A percentile compares a stretch with the other conserved stretches of the same genome.
Evolutionary conservation across 2,329 filamentous ascomycete genomes (phyloP).

Genomic region (Ceratocystis destructans): DNA sequence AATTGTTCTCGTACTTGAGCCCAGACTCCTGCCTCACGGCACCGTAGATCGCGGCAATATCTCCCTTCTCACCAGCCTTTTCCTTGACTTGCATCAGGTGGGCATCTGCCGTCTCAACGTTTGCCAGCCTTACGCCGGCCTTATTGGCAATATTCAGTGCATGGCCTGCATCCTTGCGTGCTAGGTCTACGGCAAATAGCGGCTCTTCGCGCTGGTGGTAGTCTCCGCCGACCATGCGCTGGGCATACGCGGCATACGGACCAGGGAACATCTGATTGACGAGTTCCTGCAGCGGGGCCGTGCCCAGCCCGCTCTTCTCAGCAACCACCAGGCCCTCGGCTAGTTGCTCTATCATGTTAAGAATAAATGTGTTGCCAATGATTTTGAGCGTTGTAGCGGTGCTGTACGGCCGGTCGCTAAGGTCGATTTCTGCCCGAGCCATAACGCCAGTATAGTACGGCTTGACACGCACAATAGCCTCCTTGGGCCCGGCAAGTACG

Average conservation of each 20-base stretch:
- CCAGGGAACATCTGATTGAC: slow-evolving; percentile 63
- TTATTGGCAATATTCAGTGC: slow-evolving; percentile 51
- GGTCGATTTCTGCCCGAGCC: slow-evolving; percentile 54
- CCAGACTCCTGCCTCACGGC: slow-evolving; percentile 61
- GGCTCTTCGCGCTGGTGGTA: slow-evolving; percentile 65
- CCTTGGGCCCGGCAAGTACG: slow-evolving; percentile 53
- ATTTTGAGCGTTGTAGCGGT: slow-evolving; percentile 63
- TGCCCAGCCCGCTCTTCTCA: slow-evolving; percentile 66
- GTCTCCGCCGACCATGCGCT: slow-evolving; percentile 59
- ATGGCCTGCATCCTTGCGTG: slow-evolving; percentile 69
- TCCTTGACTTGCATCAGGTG: slow-evolving; percentile 58
- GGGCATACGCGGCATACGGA: slow-evolving; percentile 59
- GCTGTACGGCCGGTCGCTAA: slow-evolving; percentile 53
- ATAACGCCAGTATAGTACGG: slow-evolving; percentile 64
- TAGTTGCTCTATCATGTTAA: slow-evolving; percentile 69
- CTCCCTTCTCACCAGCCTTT: slow-evolving; percentile 53
- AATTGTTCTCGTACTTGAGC: slow-evolving; percentile 53
- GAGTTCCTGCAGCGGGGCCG: slow-evolving; percentile 54
- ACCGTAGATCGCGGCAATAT: slow-evolving; percentile 74
- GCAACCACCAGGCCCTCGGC: slow-evolving; percentile 66
- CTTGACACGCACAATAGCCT: slow-evolving; percentile 47
- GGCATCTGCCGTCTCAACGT: slow-evolving; percentile 51
- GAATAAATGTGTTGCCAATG: slow-evolving; percentile 73
- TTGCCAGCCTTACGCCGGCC: slow-evolving; percentile 48
- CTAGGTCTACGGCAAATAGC: slow-evolving; percentile 71